phyloP scores from a whole-genome alignment of 1,284 basidiomycete genomes.

The Pterulicium gracile region DNA sequence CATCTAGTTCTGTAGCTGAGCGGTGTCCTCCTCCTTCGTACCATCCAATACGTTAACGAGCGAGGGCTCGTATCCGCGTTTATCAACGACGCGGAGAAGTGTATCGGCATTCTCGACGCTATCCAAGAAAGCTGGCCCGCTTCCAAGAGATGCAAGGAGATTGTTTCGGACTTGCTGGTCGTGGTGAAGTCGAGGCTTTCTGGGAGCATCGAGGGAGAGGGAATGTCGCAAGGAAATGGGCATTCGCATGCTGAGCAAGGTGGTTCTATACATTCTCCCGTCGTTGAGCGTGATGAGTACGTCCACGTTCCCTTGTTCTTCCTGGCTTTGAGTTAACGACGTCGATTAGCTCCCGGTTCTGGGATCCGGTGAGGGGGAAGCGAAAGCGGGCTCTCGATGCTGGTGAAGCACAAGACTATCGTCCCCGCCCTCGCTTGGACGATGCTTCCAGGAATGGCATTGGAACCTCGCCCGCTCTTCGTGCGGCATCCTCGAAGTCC shows the following conservation, averaged over 20 bases:
- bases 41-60: constrained; percentile 11
- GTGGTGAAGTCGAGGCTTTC: constrained; percentile 10
- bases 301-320: not conserved
- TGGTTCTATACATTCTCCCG: not conserved
- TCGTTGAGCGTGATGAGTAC: constrained; percentile 1
- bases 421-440: not conserved
- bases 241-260: not conserved
- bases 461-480: no score
- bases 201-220: constrained; percentile 1
- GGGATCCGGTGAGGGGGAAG: constrained; percentile 1
- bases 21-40: constrained; percentile 13
- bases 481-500: no score
- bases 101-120: constrained; percentile 10
- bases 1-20: constrained; percentile 7
- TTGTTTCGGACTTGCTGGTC: constrained; percentile 12
- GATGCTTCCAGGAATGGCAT: no score
- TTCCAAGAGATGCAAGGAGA: constrained; percentile 12
- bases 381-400: constrained; percentile 1
- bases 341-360: not conserved
- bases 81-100: constrained; percentile 12
- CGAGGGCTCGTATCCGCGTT: constrained; percentile 11
- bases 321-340: no score
- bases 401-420: not conserved
- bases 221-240: no score
- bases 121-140: constrained; percentile 12